phyloP scores from a whole-genome alignment of 345 rosid species.

The Populus tremula region DNA sequence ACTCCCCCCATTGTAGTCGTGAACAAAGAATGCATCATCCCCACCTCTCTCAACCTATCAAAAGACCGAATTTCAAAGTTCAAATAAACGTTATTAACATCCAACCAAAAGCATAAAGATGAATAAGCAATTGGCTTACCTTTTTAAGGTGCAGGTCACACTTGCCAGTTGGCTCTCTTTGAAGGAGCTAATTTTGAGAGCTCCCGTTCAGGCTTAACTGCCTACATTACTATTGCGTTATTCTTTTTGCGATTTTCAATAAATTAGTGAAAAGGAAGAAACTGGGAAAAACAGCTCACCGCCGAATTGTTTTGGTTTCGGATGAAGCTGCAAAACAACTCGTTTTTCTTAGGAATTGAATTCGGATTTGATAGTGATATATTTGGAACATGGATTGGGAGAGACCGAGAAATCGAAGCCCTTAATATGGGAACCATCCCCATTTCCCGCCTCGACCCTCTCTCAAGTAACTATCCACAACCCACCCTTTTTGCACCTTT shows the following conservation, averaged over 20 bases:
- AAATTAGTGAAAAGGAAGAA: background rate
- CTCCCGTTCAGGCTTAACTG: conserved; percentile 41
- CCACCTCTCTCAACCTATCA: conserved; percentile 75
- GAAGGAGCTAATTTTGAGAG: background rate
- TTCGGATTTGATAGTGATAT: background rate
- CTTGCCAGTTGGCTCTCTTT: too few relatives aligned
- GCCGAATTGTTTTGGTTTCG: conserved; percentile 41
- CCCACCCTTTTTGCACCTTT: background rate
- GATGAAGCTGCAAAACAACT: conserved; percentile 38
- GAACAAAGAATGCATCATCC: conserved; percentile 77
- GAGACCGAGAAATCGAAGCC: conserved; percentile 35
- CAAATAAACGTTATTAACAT: background rate
- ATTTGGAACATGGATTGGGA: conserved; percentile 13
- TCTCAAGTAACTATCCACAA: background rate
- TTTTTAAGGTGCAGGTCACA: background rate
- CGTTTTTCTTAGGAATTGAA: conserved; percentile 22
- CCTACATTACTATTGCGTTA: background rate
- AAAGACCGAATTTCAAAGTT: background rate
- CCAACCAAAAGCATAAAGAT: background rate
- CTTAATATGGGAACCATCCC: conserved; percentile 48
- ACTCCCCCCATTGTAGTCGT: conserved; percentile 71
- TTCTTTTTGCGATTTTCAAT: too few relatives aligned
- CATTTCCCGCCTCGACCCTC: conserved; percentile 38
- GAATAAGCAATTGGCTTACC: background rate
- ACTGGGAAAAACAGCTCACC: conserved; percentile 27